A percentile compares a stretch with the other conserved stretches of the same genome.
Evolutionary conservation across 768 basidiomycete species (phyloP).

Genomic region (Solioccasus polychromus): DNA sequence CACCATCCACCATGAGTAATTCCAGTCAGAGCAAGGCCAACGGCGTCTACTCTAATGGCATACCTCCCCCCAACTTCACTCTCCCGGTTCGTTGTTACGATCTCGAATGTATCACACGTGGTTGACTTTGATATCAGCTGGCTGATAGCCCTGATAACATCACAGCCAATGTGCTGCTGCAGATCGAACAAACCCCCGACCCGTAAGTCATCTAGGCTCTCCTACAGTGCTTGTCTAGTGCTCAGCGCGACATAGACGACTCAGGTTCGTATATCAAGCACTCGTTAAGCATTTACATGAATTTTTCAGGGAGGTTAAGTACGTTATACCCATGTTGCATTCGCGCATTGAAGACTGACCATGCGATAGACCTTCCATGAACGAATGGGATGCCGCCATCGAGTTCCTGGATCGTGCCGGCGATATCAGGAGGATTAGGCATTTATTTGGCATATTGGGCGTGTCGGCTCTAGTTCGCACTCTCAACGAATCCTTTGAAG

Average conservation of each 20-base stretch:
- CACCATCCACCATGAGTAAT: too few relatives aligned
- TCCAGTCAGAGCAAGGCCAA: too few relatives aligned
- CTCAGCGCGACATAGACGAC: constrained; percentile 30
- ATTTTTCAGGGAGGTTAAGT: constrained; percentile 70
- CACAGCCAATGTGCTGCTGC: constrained; percentile 44
- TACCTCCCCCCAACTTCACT: too few relatives aligned
- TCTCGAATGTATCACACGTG: too few relatives aligned
- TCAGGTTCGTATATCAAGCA: constrained; percentile 45
- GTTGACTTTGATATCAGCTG: too few relatives aligned
- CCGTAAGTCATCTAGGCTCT: constrained; percentile 34
- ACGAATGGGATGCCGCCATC: constrained; percentile 84
- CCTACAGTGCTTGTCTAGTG: not conserved
- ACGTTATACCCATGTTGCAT: constrained; percentile 8
- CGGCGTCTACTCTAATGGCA: too few relatives aligned
- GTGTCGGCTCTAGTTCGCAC: constrained; percentile 75
- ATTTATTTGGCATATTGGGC: constrained; percentile 80
- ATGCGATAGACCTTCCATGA: constrained; percentile 55
- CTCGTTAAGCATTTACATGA: constrained; percentile 71
- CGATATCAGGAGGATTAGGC: constrained; percentile 79
- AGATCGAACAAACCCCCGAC: constrained; percentile 36
- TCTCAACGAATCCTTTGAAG: constrained; percentile 64
- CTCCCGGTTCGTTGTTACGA: too few relatives aligned
- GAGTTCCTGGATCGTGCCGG: constrained; percentile 75
- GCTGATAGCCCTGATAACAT: constrained; percentile 50
- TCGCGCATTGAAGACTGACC: not conserved